phyloP scores from a whole-genome alignment of 2,329 filamentous ascomycete genomes.

The Beauveria pseudobassiana region DNA sequence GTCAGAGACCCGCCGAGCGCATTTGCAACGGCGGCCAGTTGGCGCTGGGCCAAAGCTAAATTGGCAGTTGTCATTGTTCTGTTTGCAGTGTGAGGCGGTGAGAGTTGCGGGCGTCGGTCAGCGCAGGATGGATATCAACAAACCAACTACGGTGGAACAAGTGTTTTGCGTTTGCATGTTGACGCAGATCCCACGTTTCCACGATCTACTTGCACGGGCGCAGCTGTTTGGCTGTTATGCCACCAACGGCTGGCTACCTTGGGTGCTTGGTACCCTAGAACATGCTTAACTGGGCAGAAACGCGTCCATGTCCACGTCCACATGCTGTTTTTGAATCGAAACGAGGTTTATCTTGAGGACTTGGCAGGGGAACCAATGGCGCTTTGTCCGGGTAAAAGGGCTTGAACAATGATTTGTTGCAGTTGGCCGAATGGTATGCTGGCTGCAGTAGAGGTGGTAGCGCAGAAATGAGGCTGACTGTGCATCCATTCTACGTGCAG shows the following conservation, averaged over 20 bases:
- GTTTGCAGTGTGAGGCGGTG: neutral
- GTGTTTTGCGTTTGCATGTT: neutral
- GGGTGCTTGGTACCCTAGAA: neutral
- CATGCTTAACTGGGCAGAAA: neutral
- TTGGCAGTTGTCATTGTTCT: neutral
- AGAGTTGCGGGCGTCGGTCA: neutral
- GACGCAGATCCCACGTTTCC: neutral
- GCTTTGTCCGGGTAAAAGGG: neutral
- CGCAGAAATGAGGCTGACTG: neutral
- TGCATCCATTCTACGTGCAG: neutral
- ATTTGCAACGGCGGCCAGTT: neutral
- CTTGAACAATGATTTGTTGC: neutral
- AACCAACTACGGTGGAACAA: neutral
- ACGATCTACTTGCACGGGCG: neutral
- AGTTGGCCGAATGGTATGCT: too few species aligned
- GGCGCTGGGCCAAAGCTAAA: neutral
- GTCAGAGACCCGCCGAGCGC: constrained; percentile 5
- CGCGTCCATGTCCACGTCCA: neutral
- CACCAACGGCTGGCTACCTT: too few species aligned
- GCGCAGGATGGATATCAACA: neutral
- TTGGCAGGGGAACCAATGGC: too few species aligned
- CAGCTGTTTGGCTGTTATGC: too few species aligned
- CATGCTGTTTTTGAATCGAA: neutral
- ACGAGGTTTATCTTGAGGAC: too few species aligned
- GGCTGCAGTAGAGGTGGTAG: neutral